Base-by-base conservation (phyloP, 139 green algal species). In the Coelastrella sp. region DNA sequence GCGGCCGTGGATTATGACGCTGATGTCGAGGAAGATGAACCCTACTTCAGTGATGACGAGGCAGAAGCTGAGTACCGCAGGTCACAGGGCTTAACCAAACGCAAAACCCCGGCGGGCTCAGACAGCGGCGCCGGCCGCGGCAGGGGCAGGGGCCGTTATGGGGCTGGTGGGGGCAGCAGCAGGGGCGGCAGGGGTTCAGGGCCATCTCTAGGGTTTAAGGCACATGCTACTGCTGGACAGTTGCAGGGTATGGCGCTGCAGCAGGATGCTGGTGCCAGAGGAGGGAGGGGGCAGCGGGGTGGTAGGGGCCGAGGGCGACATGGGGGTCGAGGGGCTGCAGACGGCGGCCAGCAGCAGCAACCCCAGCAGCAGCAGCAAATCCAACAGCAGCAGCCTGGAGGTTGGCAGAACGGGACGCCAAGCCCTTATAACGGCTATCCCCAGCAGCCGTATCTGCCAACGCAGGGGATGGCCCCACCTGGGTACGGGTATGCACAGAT, bases 41-140 rank as follows among this genome's bases (percentile, higher is more conserved):
- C 88, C 0, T 94, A 93, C 91, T 95, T 95, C 80, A 92, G 78
- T 59, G 93, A 95, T 86, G 93, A 95, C 59, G 93, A 95, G 80
- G 88, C 90, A 20, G 93, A 95, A 88, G 91, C 90, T 23, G 90
- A 90, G 66, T 94, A 93, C 82, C 82, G 89, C 61, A 75, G 77
- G 73, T 81, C 23, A 14, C 68, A 79, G 14, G 87, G 85, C 22
- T 32, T 84, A 5, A 60, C 56, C n/a, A 85, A 89, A 85, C 81
- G 71, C 78, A 78, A 91, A 58, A 71, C 83, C 10, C 47, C 3
- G 11, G 87, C 32, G 4, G 86, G n/a, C n/a, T n/a, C 60, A 16
- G 23, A 7, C 5, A 22, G 59, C 60, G 17, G 6, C 60, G 17
- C 16, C 16, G 23, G 22, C 17, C 32, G 77, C 5, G 59, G 59